Percentiles rank a stretch among this genome's conserved stretches.
Conservation (phyloP, 2,329 filamentous ascomycete genomes). For the Monosporascus sp. region DNA sequence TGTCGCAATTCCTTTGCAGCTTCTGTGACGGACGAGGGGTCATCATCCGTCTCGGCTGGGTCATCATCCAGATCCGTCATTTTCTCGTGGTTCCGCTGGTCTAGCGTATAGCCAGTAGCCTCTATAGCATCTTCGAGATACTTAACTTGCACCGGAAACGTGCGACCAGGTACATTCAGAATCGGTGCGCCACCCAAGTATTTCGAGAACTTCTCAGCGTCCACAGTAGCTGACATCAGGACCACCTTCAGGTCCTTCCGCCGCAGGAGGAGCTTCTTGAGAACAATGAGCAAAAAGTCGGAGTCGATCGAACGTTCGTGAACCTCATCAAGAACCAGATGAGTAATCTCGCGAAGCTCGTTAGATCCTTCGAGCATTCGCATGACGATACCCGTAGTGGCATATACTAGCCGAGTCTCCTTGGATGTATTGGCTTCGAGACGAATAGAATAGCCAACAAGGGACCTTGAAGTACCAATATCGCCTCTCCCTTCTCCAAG, state of each 20-base stretch:
- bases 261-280: conserved; percentile 72
- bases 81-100: conserved; percentile 46
- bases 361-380: conserved; percentile 91
- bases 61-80: conserved; percentile 62
- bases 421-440: conserved; percentile 81
- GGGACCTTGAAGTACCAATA: conserved; percentile 73
- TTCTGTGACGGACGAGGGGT: conserved; percentile 48
- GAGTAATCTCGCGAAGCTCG: conserved; percentile 82
- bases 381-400: conserved; percentile 90
- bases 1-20: conserved; percentile 60
- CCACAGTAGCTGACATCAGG: conserved; percentile 95
- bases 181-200: conserved; percentile 85
- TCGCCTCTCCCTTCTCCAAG: conserved; percentile 80
- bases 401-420: conserved; percentile 82
- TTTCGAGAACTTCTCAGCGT: conserved; percentile 83
- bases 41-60: conserved; percentile 43
- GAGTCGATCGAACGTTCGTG: conserved; percentile 96
- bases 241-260: conserved; percentile 85
- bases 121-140: conserved; percentile 94
- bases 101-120: conserved; percentile 66
- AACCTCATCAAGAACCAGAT: conserved; percentile 94
- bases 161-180: conserved; percentile 84
- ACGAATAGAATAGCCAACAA: conserved; percentile 92
- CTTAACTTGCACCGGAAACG: conserved; percentile 82
- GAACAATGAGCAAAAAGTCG: conserved; percentile 88